Percentiles rank a stretch among this genome's conserved stretches.
Conservation (phyloP, 169 alveolate genomes). For the Plasmodium falciparum region DNA sequence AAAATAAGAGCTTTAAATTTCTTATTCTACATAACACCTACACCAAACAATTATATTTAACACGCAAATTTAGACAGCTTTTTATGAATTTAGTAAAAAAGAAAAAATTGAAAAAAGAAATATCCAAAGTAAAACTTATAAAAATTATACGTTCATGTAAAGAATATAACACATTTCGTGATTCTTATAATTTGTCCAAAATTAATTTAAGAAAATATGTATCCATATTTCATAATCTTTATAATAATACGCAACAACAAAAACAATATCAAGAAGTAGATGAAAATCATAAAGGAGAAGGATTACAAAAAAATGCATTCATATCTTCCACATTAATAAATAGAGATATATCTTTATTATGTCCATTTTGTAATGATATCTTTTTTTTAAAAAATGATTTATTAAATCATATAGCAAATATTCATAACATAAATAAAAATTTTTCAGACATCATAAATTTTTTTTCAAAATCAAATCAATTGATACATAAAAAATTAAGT, state of each 20-base stretch:
- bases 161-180: constrained; percentile 44
- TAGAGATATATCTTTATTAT: constrained; percentile 29
- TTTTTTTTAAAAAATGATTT: constrained; percentile 67
- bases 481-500: constrained; percentile 52
- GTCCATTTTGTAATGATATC: constrained; percentile 60
- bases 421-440: constrained; percentile 53
- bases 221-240: constrained; percentile 44
- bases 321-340: not conserved
- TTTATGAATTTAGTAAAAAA: constrained; percentile 54
- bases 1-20: constrained; percentile 39
- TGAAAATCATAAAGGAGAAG: too few species aligned
- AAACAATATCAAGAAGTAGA: not conserved
- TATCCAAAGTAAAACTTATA: constrained; percentile 18
- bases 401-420: constrained; percentile 61
- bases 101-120: constrained; percentile 20
- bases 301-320: too few species aligned
- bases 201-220: constrained; percentile 59
- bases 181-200: constrained; percentile 56
- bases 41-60: constrained; percentile 62
- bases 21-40: constrained; percentile 43
- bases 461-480: constrained; percentile 61
- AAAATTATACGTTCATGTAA: constrained; percentile 30
- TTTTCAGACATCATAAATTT: constrained; percentile 42
- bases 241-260: constrained; percentile 2
- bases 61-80: constrained; percentile 34